These are phyloP conservation scores for Coffea eugenioides DNA, from an alignment of 257 asterid genomes.

Conservation along the genomic window DNA sequence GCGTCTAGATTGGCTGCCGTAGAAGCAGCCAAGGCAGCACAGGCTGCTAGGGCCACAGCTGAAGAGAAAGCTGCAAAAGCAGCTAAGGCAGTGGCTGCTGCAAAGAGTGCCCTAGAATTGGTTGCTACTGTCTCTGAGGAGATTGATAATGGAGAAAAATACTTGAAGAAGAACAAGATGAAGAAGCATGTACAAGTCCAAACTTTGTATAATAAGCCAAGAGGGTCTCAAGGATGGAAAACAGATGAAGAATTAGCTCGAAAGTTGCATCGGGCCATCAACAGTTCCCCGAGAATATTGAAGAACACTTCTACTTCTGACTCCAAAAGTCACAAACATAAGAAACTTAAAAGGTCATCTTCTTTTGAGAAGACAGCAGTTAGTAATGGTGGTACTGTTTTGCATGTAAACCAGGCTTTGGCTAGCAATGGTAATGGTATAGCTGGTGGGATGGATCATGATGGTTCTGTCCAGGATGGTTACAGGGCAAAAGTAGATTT, in stretches of 20 bases:
- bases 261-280: conserved; percentile 29
- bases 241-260: conserved; percentile 36
- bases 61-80: conserved; percentile 92
- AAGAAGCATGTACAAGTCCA: conserved; percentile 32
- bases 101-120: conserved; percentile 78
- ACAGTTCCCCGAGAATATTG: conserved; percentile 31
- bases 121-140: conserved; percentile 62
- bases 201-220: conserved; percentile 22
- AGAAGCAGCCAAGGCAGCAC: conserved; percentile 68
- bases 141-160: conserved; percentile 24
- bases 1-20: conserved; percentile 66
- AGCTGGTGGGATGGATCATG: conserved; percentile 12
- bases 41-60: conserved; percentile 75
- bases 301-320: conserved; percentile 27
- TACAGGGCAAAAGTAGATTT: conserved; percentile 13
- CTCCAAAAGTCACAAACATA: conserved; percentile 10
- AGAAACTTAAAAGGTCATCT: conserved; percentile 6
- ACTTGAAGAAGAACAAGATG: conserved; percentile 29
- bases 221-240: conserved; percentile 16
- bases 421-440: conserved; percentile 2
- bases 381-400: background rate
- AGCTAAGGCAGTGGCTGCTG: conserved; percentile 82
- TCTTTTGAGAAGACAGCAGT: background rate
- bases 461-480: conserved; percentile 6
- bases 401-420: conserved; percentile 12